Conservation (phyloP, 352 stramenopile genomes). For the Poterioochromonas sp. region DNA sequence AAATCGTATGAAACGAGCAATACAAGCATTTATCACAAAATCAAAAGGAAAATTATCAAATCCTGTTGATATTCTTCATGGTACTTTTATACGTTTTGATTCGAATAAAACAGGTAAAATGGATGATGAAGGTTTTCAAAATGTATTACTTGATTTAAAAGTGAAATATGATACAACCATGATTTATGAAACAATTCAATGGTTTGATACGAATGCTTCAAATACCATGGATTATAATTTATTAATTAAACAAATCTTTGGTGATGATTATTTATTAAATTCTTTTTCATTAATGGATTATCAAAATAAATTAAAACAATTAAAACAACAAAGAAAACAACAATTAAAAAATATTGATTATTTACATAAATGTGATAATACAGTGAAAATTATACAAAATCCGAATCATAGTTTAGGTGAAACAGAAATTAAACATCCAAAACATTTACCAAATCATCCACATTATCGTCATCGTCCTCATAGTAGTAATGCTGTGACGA, state of each 20-base stretch:
- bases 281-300: too few species aligned
- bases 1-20: background rate
- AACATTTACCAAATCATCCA: too few species aligned
- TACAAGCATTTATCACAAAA: background rate
- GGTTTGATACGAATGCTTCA: background rate
- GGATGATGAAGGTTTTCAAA: background rate
- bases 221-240: background rate
- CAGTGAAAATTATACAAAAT: too few species aligned
- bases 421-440: too few species aligned
- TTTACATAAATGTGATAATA: too few species aligned
- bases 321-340: too few species aligned
- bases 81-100: background rate
- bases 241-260: slow-evolving; percentile 2
- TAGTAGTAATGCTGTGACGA: too few species aligned
- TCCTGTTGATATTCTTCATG: background rate
- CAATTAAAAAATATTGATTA: too few species aligned
- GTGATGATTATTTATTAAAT: too few species aligned
- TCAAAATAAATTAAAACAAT: too few species aligned
- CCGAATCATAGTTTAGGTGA: too few species aligned
- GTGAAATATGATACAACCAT: background rate
- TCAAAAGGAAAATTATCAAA: slow-evolving; percentile 5
- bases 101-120: background rate
- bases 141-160: background rate
- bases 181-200: background rate
- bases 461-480: too few species aligned